Conservation (phyloP, 441 rosid genomes). For the Corymbia calophylla region DNA sequence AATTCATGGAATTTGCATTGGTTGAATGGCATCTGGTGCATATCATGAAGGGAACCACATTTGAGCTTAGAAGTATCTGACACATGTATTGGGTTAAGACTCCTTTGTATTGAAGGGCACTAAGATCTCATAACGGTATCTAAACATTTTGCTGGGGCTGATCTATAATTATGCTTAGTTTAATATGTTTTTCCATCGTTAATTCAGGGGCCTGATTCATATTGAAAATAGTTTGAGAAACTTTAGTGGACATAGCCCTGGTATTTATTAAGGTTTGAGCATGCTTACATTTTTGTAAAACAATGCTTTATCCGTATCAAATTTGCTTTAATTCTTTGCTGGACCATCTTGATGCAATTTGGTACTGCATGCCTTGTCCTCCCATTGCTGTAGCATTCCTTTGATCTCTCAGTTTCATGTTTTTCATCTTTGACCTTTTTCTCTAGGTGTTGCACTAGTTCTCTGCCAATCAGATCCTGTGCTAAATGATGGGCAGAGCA, state of each 20-base stretch:
- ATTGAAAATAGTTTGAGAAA: background rate
- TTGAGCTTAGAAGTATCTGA: background rate
- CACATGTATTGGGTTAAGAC: background rate
- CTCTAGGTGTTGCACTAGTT: slow-evolving; percentile 82
- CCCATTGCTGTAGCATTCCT: background rate
- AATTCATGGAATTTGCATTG: background rate
- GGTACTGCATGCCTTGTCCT: background rate
- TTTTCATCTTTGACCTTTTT: background rate
- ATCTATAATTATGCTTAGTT: background rate
- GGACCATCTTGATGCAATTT: background rate
- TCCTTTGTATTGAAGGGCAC: background rate
- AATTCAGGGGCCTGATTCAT: background rate
- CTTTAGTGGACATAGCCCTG: background rate
- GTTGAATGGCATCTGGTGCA: background rate
- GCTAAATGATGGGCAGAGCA: slow-evolving; percentile 82
- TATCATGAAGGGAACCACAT: background rate
- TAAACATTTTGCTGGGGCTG: background rate
- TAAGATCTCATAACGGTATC: background rate
- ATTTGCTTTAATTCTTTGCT: background rate
- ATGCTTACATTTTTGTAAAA: background rate
- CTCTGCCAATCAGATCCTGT: slow-evolving; percentile 94
- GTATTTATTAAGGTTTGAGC: background rate
- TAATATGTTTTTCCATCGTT: background rate
- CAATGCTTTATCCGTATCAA: background rate
- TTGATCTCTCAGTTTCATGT: background rate